Conservation (phyloP, 345 rosid species). For the Populus tremula region DNA sequence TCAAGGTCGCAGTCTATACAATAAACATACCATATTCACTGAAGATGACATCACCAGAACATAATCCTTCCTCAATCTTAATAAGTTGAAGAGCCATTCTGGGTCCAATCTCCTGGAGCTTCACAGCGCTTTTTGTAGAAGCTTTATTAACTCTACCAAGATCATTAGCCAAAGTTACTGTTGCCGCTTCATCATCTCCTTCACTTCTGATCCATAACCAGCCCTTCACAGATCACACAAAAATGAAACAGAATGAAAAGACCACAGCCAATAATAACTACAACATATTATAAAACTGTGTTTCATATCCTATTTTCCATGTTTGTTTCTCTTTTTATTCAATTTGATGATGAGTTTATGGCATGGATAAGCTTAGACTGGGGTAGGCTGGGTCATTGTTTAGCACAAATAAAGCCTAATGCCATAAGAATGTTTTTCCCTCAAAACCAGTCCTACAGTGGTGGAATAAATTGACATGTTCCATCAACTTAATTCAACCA, state of each 20-base stretch:
- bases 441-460: background rate
- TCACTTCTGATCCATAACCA: constrained; percentile 98
- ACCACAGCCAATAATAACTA: background rate
- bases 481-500: background rate
- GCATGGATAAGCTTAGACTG: background rate
- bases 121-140: constrained; percentile 72
- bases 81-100: constrained; percentile 78
- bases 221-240: constrained; percentile 42
- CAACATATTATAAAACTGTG: background rate
- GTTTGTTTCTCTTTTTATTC: background rate
- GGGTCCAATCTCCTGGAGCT: constrained; percentile 93
- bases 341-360: background rate
- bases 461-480: background rate
- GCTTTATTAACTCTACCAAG: constrained; percentile 71
- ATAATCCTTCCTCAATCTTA: constrained; percentile 84
- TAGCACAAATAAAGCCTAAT: background rate
- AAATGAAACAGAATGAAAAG: constrained; percentile 4
- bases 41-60: constrained; percentile 78
- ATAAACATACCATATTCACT: constrained; percentile 29
- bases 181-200: constrained; percentile 92
- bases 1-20: background rate
- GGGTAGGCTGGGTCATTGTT: background rate
- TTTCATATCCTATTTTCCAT: background rate
- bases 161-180: constrained; percentile 70
- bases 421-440: background rate